phyloP scores from a whole-genome alignment of 2,329 filamentous ascomycete species.

The Neonectria coccinea region DNA sequence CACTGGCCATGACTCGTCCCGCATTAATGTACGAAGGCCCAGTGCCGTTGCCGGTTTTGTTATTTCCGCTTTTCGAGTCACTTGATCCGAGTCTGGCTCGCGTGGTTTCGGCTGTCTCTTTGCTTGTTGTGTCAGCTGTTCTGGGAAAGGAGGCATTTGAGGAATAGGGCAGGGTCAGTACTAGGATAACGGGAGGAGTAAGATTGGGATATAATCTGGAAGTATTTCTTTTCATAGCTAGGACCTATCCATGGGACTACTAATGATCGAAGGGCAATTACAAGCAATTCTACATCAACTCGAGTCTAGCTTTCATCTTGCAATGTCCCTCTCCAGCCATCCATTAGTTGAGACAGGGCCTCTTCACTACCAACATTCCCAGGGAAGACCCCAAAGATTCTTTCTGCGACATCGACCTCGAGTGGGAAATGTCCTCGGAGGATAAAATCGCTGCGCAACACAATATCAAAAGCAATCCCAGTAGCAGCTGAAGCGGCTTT shows the following conservation, averaged over 20 bases:
- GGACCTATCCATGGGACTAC: neutral
- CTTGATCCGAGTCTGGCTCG: neutral
- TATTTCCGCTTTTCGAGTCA: neutral
- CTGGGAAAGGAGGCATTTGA: neutral
- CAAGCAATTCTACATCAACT: neutral
- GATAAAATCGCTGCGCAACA: no score
- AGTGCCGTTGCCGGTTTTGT: neutral
- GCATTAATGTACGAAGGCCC: neutral
- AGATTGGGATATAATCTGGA: neutral
- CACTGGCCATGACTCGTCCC: neutral
- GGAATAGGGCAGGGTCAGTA: neutral
- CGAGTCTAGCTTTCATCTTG: no score
- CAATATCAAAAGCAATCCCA: no score
- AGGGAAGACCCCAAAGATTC: no score
- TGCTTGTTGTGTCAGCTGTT: neutral
- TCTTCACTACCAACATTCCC: no score
- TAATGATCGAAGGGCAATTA: neutral
- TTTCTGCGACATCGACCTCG: no score
- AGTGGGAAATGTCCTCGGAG: no score
- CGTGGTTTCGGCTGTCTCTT: neutral
- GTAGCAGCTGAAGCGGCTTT: no score
- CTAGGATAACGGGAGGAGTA: neutral
- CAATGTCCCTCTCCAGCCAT: no score
- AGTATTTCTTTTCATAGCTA: neutral
- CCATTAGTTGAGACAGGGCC: no score